Conservation (phyloP, 768 basidiomycete species). For the Leucosporidium yakuticum region DNA sequence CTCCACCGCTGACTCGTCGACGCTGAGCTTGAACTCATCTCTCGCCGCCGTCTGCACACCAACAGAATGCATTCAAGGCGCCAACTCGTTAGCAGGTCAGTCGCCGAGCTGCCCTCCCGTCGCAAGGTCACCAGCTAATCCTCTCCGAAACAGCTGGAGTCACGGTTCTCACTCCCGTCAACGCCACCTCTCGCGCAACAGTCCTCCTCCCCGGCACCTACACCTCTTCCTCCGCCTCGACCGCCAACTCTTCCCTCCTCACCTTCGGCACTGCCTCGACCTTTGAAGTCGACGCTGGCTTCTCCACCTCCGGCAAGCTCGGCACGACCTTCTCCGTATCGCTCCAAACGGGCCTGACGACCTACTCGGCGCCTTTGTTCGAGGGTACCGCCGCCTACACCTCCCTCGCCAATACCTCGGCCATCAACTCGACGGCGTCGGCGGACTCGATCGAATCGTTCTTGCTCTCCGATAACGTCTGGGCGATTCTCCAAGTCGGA, state of each 20-base stretch:
- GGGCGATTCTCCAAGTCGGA: constrained; percentile 23
- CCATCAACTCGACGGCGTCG: constrained; percentile 5
- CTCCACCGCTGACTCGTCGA: neutral
- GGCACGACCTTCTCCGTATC: constrained; percentile 55
- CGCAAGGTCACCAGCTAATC: neutral
- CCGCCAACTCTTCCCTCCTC: constrained; percentile 4
- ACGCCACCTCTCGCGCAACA: constrained; percentile 8
- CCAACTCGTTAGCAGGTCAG: constrained; percentile 27
- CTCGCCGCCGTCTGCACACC: constrained; percentile 29
- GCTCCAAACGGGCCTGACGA: constrained; percentile 56
- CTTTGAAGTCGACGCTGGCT: constrained; percentile 22
- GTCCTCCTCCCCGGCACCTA: constrained; percentile 35
- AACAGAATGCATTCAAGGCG: constrained; percentile 18
- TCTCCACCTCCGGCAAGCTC: constrained; percentile 52
- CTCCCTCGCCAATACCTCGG: constrained; percentile 49
- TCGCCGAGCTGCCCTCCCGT: no score
- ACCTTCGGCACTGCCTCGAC: constrained; percentile 9
- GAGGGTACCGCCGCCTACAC: constrained; percentile 61
- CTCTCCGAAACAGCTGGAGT: constrained; percentile 12
- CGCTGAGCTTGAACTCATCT: neutral
- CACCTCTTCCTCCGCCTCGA: constrained; percentile 19
- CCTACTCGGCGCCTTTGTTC: constrained; percentile 61
- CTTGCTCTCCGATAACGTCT: constrained; percentile 15
- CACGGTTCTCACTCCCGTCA: constrained; percentile 1
- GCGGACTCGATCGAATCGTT: constrained; percentile 1